Evolutionary conservation across 768 basidiomycete genomes (phyloP).

Genomic region (Suillus sp.): DNA sequence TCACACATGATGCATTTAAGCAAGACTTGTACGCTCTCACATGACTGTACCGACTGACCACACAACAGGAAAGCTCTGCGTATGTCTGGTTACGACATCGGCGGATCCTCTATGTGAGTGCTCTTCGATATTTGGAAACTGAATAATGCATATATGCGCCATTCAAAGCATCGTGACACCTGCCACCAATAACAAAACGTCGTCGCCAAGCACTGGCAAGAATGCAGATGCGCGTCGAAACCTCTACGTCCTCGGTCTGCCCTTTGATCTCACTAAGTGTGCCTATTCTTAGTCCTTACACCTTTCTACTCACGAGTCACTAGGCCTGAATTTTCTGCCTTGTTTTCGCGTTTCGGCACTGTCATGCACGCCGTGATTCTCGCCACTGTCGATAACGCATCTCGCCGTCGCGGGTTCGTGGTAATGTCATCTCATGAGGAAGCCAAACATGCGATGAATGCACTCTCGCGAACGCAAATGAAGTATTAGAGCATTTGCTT

Average conservation of each 20-base stretch:
- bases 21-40: conserved; percentile 32
- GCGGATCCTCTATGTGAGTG: conserved; percentile 58
- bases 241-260: conserved; percentile 82
- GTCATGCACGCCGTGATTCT: conserved; percentile 80
- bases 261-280: conserved; percentile 80
- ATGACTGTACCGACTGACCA: conserved; percentile 11
- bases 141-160: conserved; percentile 24
- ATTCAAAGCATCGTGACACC: conserved; percentile 42
- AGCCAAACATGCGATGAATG: conserved; percentile 67
- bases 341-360: conserved; percentile 66
- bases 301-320: conserved; percentile 7
- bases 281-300: conserved; percentile 19
- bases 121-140: neutral
- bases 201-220: conserved; percentile 21
- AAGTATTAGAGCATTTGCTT: conserved; percentile 47
- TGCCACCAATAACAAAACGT: conserved; percentile 3
- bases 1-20: conserved; percentile 54
- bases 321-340: conserved; percentile 56
- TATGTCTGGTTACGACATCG: conserved; percentile 63
- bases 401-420: conserved; percentile 79
- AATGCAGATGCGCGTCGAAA: conserved; percentile 61
- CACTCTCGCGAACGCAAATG: conserved; percentile 66
- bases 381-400: conserved; percentile 82
- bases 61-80: conserved; percentile 61
- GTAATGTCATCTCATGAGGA: conserved; percentile 78